Base-by-base conservation (phyloP, 1,284 basidiomycete species). In the Acaromyces ingoldii region DNA sequence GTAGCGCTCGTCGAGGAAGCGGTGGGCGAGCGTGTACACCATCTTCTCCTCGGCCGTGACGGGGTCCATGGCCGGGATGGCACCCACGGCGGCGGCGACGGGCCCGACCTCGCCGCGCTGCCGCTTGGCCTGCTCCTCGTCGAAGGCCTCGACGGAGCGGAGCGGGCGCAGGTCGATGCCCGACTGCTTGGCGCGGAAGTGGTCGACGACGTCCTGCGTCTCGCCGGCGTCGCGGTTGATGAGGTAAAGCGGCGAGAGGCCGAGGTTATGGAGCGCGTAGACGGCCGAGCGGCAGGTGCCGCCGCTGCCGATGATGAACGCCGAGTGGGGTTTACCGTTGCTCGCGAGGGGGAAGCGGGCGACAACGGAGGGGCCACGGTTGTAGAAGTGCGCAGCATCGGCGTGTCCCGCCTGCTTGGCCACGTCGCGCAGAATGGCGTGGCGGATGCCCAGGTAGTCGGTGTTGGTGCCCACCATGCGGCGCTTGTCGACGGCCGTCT, bases 1-100 rank as follows among this genome's bases (percentile, higher is more conserved):
- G 43, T 56, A 54, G 1, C 53, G 57, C 13, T 54, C 48, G 30
- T 49, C 43, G 30, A 74, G 72, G 40, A 72, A 60, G 9, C 28
- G 25, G 22, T 61, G 50, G 0, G 72, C 69, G 5, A 72, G 40
- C 3, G 51, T 51, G 26, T 45, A 45, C 19, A 45, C 72, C 54
- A 57, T 65, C 52, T 73, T 70, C 50, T 75, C 73, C 4, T 60
- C 66, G 7, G 57, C 56, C 0, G 67, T 70, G 3, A 47, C 29
- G 1, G 73, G 72, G 24, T 56, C 61, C 19, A 75, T 60, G 11
- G 62, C 65, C 4, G 73, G 73, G 13, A 75, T 75, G 3, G 72
- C 73, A 9, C 73, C 73, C 0, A 75, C 72, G 0, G 53, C 59
- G 38, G 51, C 53, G 6, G 49, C 63, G 13, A 66, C 25, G 28